Conservation (phyloP, 306 rosid genomes). For the Clitoria ternatea region DNA sequence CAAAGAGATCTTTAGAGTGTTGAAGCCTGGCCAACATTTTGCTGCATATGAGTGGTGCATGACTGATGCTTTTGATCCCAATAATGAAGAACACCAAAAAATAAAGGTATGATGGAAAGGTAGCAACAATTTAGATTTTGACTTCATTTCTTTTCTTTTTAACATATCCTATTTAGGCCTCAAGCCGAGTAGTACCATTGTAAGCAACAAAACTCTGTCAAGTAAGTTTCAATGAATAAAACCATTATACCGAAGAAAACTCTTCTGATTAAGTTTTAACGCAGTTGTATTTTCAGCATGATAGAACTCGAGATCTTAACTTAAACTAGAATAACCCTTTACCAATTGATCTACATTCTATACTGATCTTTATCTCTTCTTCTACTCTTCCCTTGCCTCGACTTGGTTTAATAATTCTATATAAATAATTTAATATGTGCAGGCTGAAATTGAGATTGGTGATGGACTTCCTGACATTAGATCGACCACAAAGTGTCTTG, state of each 20-base stretch:
- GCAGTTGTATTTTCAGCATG: no score
- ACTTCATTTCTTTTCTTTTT: no score
- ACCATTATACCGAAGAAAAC: no score
- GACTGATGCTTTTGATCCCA: slow-evolving; percentile 70
- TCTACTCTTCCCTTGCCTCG: background rate
- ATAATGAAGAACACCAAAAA: slow-evolving; percentile 59
- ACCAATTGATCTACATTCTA: no score
- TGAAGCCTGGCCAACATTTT: slow-evolving; percentile 78
- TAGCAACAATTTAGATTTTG: background rate
- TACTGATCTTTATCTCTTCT: no score
- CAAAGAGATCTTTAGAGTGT: slow-evolving; percentile 72
- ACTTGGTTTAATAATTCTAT: slow-evolving; percentile 2
- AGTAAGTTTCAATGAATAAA: no score
- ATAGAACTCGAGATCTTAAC: no score
- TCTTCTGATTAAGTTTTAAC: no score
- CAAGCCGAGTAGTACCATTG: no score
- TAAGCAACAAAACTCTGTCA: no score
- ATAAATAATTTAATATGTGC: background rate
- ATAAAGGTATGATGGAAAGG: slow-evolving; percentile 49
- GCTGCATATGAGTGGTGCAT: slow-evolving; percentile 96
- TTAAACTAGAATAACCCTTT: no score
- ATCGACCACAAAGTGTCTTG: slow-evolving; percentile 60
- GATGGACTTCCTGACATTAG: slow-evolving; percentile 88
- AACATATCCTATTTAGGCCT: no score
- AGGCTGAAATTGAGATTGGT: slow-evolving; percentile 85